phyloP scores from a whole-genome alignment of 768 basidiomycete species.

The Rossbeevera mucosa region DNA sequence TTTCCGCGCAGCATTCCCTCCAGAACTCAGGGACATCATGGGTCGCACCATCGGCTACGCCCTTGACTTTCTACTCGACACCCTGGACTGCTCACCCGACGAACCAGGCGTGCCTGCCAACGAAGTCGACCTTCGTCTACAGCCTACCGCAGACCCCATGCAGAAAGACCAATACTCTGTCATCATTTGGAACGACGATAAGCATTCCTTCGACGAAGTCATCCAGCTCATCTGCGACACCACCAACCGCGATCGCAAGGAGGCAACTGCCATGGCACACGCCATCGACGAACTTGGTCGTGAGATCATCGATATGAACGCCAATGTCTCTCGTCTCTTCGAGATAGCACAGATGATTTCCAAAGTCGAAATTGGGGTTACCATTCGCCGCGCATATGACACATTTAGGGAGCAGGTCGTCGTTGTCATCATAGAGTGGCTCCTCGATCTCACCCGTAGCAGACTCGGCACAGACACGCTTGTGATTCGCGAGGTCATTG shows the following conservation, averaged over 20 bases:
- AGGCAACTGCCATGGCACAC: slow-evolving; percentile 52
- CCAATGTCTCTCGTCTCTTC: slow-evolving; percentile 48
- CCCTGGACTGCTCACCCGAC: slow-evolving; percentile 76
- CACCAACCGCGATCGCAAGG: slow-evolving; percentile 47
- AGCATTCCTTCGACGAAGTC: slow-evolving; percentile 89
- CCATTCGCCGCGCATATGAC: slow-evolving; percentile 81
- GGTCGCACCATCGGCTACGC: slow-evolving; percentile 68
- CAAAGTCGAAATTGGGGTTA: slow-evolving; percentile 89
- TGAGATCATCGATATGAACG: slow-evolving; percentile 76
- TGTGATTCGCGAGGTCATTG: slow-evolving; percentile 68
- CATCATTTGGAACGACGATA: slow-evolving; percentile 95
- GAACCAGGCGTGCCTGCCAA: slow-evolving; percentile 63
- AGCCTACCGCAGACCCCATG: slow-evolving; percentile 75
- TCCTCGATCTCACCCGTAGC: slow-evolving; percentile 73
- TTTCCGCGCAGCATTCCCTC: slow-evolving; percentile 50
- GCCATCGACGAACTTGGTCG: slow-evolving; percentile 76
- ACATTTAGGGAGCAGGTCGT: slow-evolving; percentile 85
- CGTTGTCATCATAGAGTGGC: slow-evolving; percentile 81
- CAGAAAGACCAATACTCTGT: slow-evolving; percentile 77
- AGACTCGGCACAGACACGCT: slow-evolving; percentile 64
- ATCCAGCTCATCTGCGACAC: slow-evolving; percentile 63
- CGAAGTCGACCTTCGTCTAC: slow-evolving; percentile 66
- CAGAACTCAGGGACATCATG: slow-evolving; percentile 72
- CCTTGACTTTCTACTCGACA: slow-evolving; percentile 79
- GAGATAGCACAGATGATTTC: slow-evolving; percentile 75